phyloP scores from a whole-genome alignment of 2,329 filamentous ascomycete species.

The Epichloe baconii region DNA sequence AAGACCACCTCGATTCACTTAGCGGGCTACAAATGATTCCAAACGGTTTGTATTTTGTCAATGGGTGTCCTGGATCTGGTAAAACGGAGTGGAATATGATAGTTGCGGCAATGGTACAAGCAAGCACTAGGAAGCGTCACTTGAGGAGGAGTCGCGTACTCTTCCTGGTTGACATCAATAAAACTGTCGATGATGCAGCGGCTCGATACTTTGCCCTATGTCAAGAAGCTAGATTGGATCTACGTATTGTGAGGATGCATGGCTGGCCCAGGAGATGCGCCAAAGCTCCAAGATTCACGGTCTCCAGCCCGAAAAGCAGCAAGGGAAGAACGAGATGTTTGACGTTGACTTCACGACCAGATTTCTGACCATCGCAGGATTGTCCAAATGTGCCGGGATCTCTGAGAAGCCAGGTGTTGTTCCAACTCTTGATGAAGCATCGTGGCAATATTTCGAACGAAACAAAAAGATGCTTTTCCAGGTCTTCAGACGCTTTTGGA shows the following conservation, averaged over 20 bases:
- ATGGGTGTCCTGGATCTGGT: constrained; percentile 33
- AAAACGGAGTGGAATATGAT: constrained; percentile 35
- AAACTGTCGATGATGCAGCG: constrained; percentile 32
- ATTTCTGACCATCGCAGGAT: constrained; percentile 18
- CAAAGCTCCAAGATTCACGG: constrained; percentile 18
- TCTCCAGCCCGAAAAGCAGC: background rate
- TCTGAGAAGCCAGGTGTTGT: constrained; percentile 14
- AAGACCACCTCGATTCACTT: constrained; percentile 25
- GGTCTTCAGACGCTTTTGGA: constrained; percentile 24
- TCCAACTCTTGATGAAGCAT: constrained; percentile 29
- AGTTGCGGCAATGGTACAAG: constrained; percentile 25
- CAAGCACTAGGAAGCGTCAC: constrained; percentile 13
- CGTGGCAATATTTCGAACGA: constrained; percentile 26
- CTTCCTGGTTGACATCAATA: constrained; percentile 34
- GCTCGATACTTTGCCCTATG: constrained; percentile 27
- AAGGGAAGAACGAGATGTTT: background rate
- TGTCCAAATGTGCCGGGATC: constrained; percentile 10
- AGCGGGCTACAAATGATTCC: constrained; percentile 22
- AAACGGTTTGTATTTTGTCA: constrained; percentile 30
- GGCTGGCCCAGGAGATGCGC: constrained; percentile 26
- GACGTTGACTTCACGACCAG: constrained; percentile 21
- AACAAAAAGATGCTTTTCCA: constrained; percentile 19
- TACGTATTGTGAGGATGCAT: constrained; percentile 26
- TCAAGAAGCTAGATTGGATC: constrained; percentile 19
- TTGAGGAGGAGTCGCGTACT: constrained; percentile 22